phyloP scores from a whole-genome alignment of 768 basidiomycete genomes.

The Cystobasidium ongulense region DNA sequence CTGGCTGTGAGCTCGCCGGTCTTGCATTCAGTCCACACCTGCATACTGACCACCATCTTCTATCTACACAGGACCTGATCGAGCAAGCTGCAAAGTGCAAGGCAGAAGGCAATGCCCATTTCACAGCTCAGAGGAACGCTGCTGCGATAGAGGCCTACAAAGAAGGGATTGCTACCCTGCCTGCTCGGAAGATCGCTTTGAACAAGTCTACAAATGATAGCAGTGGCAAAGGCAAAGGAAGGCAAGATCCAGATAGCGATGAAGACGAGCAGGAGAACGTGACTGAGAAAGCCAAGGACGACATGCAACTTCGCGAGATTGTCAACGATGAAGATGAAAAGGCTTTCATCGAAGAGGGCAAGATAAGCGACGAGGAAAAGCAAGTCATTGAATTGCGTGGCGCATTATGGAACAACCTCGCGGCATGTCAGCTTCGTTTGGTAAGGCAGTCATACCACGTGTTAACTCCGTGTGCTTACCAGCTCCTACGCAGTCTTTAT shows the following conservation, averaged over 20 bases:
- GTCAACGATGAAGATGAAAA: slow-evolving; percentile 24
- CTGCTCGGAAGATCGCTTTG: background rate
- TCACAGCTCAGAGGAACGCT: slow-evolving; percentile 12
- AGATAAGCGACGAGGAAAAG: slow-evolving; percentile 19
- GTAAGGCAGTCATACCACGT: slow-evolving; percentile 20
- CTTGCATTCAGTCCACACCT: background rate
- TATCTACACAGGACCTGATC: slow-evolving; percentile 24
- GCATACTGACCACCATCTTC: background rate
- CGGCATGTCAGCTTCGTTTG: slow-evolving; percentile 37
- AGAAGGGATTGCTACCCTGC: slow-evolving; percentile 29
- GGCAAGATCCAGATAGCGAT: slow-evolving; percentile 19
- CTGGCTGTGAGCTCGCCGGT: slow-evolving; percentile 8
- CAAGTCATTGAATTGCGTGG: slow-evolving; percentile 34
- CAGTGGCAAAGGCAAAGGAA: slow-evolving; percentile 30
- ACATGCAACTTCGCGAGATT: slow-evolving; percentile 1
- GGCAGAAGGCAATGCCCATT: slow-evolving; percentile 28
- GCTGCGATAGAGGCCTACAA: slow-evolving; percentile 28
- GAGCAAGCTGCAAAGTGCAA: slow-evolving; percentile 24
- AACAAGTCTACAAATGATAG: background rate
- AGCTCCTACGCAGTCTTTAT: slow-evolving; percentile 32
- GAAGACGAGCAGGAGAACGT: background rate
- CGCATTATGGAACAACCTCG: slow-evolving; percentile 36
- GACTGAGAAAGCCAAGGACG: background rate
- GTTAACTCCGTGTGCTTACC: background rate
- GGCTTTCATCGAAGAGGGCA: slow-evolving; percentile 10